Evolutionary conservation across 2,329 filamentous ascomycete species (phyloP), one percentile per base, ranked within the genome.

Genomic region (Botrytis pseudocinerea): DNA sequence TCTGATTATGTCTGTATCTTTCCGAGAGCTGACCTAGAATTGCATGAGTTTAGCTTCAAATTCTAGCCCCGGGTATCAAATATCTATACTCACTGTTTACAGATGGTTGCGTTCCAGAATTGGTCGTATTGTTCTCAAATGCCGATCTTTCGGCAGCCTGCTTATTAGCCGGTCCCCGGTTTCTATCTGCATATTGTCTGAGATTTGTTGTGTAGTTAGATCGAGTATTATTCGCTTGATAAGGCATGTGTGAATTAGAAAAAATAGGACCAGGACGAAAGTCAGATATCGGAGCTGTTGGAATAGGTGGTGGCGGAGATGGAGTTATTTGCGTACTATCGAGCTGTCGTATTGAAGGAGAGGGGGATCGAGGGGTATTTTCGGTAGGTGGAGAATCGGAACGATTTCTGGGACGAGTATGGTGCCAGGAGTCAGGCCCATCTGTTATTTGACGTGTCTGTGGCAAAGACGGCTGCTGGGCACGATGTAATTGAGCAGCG

Each of bases 261-360:
- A 72, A 68, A 20, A 68, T 60, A 9, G 70, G 28, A 32, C 70
- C 62, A 48, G 70, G 62, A 54, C 46, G 69, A 32, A 72, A 72
- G 28, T 72, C 70, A 22, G 62, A 68, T 28, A 72, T 72, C 48
- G 70, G 70, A 28, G 70, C 70, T 60, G 70, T 72, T 22, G 70
- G 70, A 69, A 72, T 72, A n/a, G 70, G 70, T 28, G 70, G 70
- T 42, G 70, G 70, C 62, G 70, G 70, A 46, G 70, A 72, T 40
- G 70, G 70, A 32, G 62, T 72, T 59, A 72, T 72, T 60, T 69
- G 70, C 64, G 70, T 68, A 60, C 40, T 68, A 28, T 68, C 70
- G 38, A 66, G 64, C 51, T 44, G 70, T 32, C 64, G 48, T 60
- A 68, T 44, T 22, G 70, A 72, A 60, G 70, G 62, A 28, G 62